Conservation (phyloP, 768 basidiomycete species). For the Russula brevipes region DNA sequence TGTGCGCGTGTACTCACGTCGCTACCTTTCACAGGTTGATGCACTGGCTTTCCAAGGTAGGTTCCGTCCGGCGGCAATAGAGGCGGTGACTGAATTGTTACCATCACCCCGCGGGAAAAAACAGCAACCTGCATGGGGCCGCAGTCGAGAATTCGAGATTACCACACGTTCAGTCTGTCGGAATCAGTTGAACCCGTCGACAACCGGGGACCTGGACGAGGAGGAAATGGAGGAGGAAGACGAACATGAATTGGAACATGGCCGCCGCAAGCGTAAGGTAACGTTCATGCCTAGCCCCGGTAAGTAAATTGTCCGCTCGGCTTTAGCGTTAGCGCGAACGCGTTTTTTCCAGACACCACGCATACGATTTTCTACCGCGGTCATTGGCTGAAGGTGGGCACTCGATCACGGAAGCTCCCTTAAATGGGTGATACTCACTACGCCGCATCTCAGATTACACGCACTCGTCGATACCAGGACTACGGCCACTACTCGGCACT, state of each 20-base stretch:
- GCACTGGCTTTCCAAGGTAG: conserved; percentile 83
- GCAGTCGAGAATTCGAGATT: conserved; percentile 85
- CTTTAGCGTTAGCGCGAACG: conserved; percentile 12
- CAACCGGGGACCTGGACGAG: conserved; percentile 72
- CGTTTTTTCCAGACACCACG: conserved; percentile 55
- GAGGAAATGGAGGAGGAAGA: conserved; percentile 58
- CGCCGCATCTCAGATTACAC: conserved; percentile 54
- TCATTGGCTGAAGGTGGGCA: conserved; percentile 75
- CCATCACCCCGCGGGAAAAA: conserved; percentile 18
- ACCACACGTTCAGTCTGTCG: conserved; percentile 71
- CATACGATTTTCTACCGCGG: conserved; percentile 89
- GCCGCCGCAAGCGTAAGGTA: conserved; percentile 70
- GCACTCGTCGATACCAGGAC: conserved; percentile 70
- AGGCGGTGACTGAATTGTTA: not conserved
- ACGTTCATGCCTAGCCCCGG: conserved; percentile 84
- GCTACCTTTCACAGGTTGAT: conserved; percentile 54
- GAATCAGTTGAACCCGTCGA: conserved; percentile 57
- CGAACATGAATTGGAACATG: conserved; percentile 59
- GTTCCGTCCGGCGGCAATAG: conserved; percentile 20
- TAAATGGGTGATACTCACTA: conserved; percentile 16
- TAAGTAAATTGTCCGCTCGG: conserved; percentile 33
- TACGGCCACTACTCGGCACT: conserved; percentile 68
- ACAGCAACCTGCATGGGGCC: conserved; percentile 88
- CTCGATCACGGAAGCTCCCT: conserved; percentile 13
- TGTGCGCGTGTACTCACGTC: conserved; percentile 11